Evolutionary conservation across 2,329 filamentous ascomycete genomes (phyloP).

Genomic region (Atkinsonella hypoxylon): DNA sequence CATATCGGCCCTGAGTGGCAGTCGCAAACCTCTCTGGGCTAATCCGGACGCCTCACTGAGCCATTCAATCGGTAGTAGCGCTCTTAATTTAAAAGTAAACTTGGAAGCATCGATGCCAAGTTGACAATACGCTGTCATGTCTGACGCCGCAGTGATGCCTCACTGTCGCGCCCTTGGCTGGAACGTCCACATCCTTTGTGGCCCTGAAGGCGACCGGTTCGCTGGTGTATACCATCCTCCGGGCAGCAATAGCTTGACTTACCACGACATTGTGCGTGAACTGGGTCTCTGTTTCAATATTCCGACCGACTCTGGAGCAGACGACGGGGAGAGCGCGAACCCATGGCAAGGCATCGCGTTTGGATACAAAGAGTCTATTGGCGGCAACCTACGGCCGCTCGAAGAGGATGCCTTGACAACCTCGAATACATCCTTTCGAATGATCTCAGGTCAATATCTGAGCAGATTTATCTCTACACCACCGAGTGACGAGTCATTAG

Average conservation of each 20-base stretch:
- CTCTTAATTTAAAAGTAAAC: no score
- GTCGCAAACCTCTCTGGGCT: no score
- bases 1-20: no score
- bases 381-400: no score
- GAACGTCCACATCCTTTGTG: not conserved
- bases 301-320: not conserved
- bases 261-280: slow-evolving; percentile 9
- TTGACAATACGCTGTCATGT: no score
- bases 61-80: no score
- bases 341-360: slow-evolving; percentile 7
- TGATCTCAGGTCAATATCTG: not conserved
- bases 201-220: slow-evolving; percentile 1
- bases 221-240: not conserved
- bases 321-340: not conserved
- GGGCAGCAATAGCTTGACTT: slow-evolving; percentile 5
- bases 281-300: slow-evolving; percentile 11
- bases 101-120: no score
- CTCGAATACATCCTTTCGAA: not conserved
- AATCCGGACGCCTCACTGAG: no score
- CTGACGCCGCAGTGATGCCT: not conserved
- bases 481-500: not conserved
- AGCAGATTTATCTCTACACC: not conserved
- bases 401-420: no score
- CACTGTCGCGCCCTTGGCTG: not conserved
- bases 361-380: no score